Evolutionary conservation across 78 protist species (phyloP), one percentile per base, ranked within the genome.

Genomic region (Dictyostelium capitatum): DNA sequence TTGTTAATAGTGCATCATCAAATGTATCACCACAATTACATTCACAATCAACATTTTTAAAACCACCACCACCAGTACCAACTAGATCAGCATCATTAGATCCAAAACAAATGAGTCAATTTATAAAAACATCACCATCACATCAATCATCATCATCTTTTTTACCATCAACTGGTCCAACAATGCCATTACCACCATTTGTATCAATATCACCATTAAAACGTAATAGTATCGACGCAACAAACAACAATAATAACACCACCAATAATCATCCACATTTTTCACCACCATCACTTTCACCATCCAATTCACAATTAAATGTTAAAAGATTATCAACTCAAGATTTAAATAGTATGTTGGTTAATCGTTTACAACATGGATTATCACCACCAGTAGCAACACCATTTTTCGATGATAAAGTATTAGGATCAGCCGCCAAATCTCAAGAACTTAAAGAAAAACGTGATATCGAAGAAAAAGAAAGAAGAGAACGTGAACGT

Each of bases 361-460:
- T 28, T 1, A 87, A 87, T 77, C 64, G 93, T 75, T 77, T 87
- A 51, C 70, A 64, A 74, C 46, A 53, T 48, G 93, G 93, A 64
- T 70, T 87, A 17, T 74, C 93, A 19, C 93, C 93, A 57, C 93
- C 93, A 15, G 82, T 74, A 2, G 25, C 65, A 41, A 50, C 80
- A 47, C 93, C 93, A 87, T 87, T 64, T 75, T 87, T 54, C n/a
- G 93, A 87, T 23, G 85, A 87, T 15, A 87, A 77, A 25, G 20
- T 87, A 48, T 30, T 77, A 57, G 47, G 41, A 1, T 28, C 54
- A 14, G 43, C 69, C 7, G 8, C 59, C 48, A 62, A 65, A 46
- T 17, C 85, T 12, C 20, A 11, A 17, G 93, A 74, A 48, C 23
- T 74, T 15, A 57, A 59, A 41, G 83, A 47, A 12, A 77, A 77